phyloP scores from a whole-genome alignment of 2,329 filamentous ascomycete genomes.

The Talaromyces funiculosus region DNA sequence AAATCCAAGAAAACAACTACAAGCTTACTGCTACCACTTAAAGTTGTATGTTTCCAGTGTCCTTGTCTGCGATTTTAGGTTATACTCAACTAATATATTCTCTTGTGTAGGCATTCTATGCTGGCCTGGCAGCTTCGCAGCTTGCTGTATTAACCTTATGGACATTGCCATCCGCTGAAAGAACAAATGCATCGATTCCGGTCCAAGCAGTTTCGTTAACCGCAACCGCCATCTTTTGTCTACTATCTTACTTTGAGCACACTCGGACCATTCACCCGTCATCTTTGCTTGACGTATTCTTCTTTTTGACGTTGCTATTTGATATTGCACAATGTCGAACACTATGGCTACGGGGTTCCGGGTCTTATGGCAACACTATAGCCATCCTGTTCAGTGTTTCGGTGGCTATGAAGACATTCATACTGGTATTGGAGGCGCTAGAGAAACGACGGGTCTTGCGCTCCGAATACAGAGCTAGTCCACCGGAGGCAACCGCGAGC shows the following conservation, averaged over 20 bases:
- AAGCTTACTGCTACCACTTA: conserved; percentile 26
- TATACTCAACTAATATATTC: not conserved
- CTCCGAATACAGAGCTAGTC: conserved; percentile 37
- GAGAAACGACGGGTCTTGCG: conserved; percentile 42
- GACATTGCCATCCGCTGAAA: conserved; percentile 26
- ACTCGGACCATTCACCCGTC: conserved; percentile 24
- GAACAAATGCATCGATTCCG: conserved; percentile 32
- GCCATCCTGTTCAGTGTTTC: conserved; percentile 34
- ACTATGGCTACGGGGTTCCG: conserved; percentile 26
- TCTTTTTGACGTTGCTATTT: conserved; percentile 37
- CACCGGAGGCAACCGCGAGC: conserved; percentile 45
- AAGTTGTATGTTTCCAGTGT: conserved; percentile 29
- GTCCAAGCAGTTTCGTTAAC: conserved; percentile 27
- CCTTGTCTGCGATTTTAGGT: not conserved
- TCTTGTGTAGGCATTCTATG: conserved; percentile 25
- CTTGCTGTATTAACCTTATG: conserved; percentile 34
- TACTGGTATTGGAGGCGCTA: conserved; percentile 38
- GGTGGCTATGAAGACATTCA: conserved; percentile 33
- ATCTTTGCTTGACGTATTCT: conserved; percentile 32
- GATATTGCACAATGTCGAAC: conserved; percentile 40
- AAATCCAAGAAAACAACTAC: conserved; percentile 31
- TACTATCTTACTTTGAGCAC: conserved; percentile 24
- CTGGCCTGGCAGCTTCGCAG: conserved; percentile 31
- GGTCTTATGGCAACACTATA: conserved; percentile 23
- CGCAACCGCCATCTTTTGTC: conserved; percentile 27